Base-by-base conservation (phyloP, 495 filamentous ascomycete species). In the Venustampulla echinocandica region DNA sequence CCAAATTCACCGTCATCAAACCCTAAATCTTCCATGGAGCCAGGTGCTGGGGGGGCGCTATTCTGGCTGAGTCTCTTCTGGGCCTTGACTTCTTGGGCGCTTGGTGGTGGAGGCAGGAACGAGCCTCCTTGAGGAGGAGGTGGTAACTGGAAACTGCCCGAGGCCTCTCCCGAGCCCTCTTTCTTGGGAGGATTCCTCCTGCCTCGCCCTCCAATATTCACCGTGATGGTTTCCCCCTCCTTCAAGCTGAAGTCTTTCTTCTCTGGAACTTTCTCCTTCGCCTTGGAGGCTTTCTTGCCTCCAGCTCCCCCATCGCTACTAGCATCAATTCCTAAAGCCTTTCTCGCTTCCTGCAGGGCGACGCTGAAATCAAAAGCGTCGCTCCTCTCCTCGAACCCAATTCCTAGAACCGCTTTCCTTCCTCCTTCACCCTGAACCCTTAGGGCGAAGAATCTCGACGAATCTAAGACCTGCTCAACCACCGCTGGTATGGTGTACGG, bases 301-400 rank as follows among this genome's bases (percentile, higher is more conserved):
- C 36, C 47, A 36, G 48, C 40, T 20, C 58, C 49, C 19, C 36
- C 52, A 48, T 46, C 47, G n/a, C n/a, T n/a, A n/a, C n/a, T n/a
- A 41, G 42, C 45, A 17, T 46, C 58, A 33, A 73, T 52, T 1
- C 71, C 74, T 15, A 84, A 61, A 46, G 70, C 71, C 60, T 75
- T 77, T 43, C 79, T 65, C 11, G 78, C 76, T 57, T 87, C 85
- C 61, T 85, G 83, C 55, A 92, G 63, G n/a, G 76, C 69, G n/a
- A 90, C 79, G 18, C 76, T 76, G 49, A 89, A 88, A 53, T 92
- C 87, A 44, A 90, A 85, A 6, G 86, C 85, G 49, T 87, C 84
- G 60, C 75, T 78, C 33, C 87, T 65, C 64, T 90, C 85, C 68
- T 90, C 87, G 57, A 90, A 92, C 10, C 87, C 86, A 39, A 92